phyloP scores from a whole-genome alignment of 1,284 basidiomycete species.

The Sanghuangporus weigelae region DNA sequence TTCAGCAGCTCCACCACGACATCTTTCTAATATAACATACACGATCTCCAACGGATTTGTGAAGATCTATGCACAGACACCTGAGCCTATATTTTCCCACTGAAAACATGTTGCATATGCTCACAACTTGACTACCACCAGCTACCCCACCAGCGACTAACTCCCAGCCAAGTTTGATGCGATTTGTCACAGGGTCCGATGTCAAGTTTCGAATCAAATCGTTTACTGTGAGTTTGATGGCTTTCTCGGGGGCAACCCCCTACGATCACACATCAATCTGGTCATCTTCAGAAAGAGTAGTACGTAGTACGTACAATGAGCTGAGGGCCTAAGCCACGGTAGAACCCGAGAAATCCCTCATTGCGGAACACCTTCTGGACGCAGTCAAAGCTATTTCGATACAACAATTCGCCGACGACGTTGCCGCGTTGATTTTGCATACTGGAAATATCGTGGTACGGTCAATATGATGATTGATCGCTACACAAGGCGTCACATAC shows the following conservation, averaged over 20 bases:
- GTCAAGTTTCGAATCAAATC: conserved; percentile 82
- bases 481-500: conserved; percentile 35
- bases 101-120: neutral
- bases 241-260: conserved; percentile 99
- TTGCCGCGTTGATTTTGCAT: conserved; percentile 98
- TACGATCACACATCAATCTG: conserved; percentile 27
- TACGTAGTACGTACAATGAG: conserved; percentile 60
- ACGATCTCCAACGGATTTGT: conserved; percentile 95
- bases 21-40: conserved; percentile 38
- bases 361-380: conserved; percentile 91
- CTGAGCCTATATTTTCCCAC: conserved; percentile 18
- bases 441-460: conserved; percentile 33
- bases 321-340: conserved; percentile 93
- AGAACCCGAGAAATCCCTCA: conserved; percentile 93
- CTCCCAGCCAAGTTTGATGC: conserved; percentile 86
- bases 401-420: conserved; percentile 90
- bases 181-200: conserved; percentile 92
- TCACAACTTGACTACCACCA: conserved; percentile 93
- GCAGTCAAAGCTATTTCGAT: conserved; percentile 94
- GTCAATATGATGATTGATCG: conserved; percentile 4
- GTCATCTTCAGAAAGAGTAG: neutral
- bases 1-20: neutral
- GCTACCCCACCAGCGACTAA: conserved; percentile 88
- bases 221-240: conserved; percentile 95
- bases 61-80: conserved; percentile 57